phyloP scores from a whole-genome alignment of 768 basidiomycete species.

The Saitozyma sp. region DNA sequence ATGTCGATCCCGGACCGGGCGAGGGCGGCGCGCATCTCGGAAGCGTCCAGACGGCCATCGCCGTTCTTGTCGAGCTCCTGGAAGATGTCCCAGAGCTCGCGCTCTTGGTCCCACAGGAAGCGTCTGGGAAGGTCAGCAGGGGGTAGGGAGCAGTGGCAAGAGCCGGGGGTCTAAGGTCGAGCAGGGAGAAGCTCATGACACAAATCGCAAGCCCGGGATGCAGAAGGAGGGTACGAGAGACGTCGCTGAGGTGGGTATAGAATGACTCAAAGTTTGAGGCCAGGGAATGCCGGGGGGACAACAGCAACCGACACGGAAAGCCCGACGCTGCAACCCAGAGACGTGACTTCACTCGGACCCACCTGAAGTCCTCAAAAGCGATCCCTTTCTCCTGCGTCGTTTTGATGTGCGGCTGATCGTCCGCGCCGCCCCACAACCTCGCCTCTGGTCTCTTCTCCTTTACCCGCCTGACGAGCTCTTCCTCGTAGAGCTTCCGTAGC shows the following conservation, averaged over 20 bases:
- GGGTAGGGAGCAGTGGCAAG: background rate
- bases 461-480: constrained; percentile 64
- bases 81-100: constrained; percentile 86
- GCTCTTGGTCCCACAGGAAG: constrained; percentile 52
- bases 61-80: constrained; percentile 88
- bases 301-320: background rate
- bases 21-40: constrained; percentile 65
- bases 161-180: too few relatives aligned
- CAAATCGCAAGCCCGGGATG: too few relatives aligned
- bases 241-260: background rate
- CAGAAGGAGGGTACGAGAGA: background rate
- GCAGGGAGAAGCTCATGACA: too few relatives aligned
- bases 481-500: constrained; percentile 70
- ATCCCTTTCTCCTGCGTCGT: constrained; percentile 45
- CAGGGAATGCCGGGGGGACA: background rate
- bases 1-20: constrained; percentile 73
- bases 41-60: constrained; percentile 74
- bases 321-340: too few relatives aligned
- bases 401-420: constrained; percentile 44
- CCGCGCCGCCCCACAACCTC: constrained; percentile 49
- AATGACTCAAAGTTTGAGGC: background rate
- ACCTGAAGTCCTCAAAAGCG: constrained; percentile 52
- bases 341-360: constrained; percentile 11
- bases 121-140: constrained; percentile 28
- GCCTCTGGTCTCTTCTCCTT: constrained; percentile 45